These are phyloP conservation scores for Claviceps spartinae DNA, from an alignment of 2,329 filamentous ascomycete species.

Conservation along the genomic window DNA sequence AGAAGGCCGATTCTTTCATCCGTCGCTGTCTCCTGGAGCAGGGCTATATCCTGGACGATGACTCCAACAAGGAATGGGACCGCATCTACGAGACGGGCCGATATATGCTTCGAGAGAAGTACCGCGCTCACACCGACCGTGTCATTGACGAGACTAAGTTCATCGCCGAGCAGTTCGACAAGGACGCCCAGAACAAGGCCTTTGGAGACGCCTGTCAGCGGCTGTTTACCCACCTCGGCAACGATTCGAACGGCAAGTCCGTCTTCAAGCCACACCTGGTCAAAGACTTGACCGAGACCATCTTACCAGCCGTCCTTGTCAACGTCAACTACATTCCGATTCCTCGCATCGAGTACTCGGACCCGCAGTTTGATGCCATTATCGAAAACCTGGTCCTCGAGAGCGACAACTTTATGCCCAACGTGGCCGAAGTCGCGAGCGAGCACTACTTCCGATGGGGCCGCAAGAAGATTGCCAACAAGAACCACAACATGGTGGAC, in stretches of 20 bases:
- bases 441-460: conserved; percentile 96
- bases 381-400: conserved; percentile 93
- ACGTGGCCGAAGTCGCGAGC: conserved; percentile 72
- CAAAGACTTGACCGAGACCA: conserved; percentile 77
- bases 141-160: conserved; percentile 86
- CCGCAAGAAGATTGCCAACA: conserved; percentile 72
- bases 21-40: conserved; percentile 76
- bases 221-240: conserved; percentile 77
- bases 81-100: conserved; percentile 71
- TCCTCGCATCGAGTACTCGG: conserved; percentile 85
- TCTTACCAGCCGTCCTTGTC: conserved; percentile 72
- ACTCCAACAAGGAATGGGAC: conserved; percentile 71
- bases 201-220: conserved; percentile 67
- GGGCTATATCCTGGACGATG: conserved; percentile 78
- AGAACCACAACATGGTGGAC: conserved; percentile 69
- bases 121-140: conserved; percentile 72
- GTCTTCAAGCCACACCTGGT: conserved; percentile 86
- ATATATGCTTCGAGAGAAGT: conserved; percentile 78
- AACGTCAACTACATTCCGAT: conserved; percentile 81
- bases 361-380: conserved; percentile 70
- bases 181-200: conserved; percentile 72
- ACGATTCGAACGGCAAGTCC: conserved; percentile 70
- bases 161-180: conserved; percentile 74
- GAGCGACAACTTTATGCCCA: conserved; percentile 93
- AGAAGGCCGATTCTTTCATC: conserved; percentile 59